These are phyloP conservation scores for Pholiota microspora DNA, from an alignment of 768 basidiomycete genomes.

Conservation along the genomic window DNA sequence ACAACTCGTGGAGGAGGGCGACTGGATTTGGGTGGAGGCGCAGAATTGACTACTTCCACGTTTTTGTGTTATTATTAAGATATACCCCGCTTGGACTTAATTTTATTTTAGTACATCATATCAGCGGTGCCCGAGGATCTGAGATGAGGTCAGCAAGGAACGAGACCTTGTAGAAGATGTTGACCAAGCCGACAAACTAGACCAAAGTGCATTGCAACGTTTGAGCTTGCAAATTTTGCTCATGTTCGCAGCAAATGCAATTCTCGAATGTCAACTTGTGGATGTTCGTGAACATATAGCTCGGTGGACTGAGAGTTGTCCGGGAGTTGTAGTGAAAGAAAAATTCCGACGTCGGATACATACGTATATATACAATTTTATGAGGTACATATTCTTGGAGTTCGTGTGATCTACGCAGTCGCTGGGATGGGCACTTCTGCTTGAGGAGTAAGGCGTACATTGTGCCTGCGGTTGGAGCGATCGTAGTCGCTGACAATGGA, in stretches of 20 bases:
- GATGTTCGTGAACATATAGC: too few relatives aligned
- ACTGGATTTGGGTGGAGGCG: constrained; percentile 4
- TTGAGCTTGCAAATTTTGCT: too few relatives aligned
- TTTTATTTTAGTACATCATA: not conserved
- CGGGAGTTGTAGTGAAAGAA: too few relatives aligned
- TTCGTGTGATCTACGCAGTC: not conserved
- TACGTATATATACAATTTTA: constrained; percentile 13
- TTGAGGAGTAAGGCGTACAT: not conserved
- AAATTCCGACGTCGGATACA: too few relatives aligned
- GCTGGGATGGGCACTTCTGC: not conserved
- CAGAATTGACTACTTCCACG: not conserved
- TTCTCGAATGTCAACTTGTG: too few relatives aligned
- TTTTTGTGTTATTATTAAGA: not conserved
- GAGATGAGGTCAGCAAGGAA: too few relatives aligned
- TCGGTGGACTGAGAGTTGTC: too few relatives aligned
- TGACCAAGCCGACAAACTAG: too few relatives aligned
- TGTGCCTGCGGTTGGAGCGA: not conserved
- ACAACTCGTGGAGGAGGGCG: not conserved
- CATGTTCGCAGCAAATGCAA: too few relatives aligned
- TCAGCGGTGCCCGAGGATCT: not conserved
- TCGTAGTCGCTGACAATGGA: not conserved
- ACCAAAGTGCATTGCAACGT: too few relatives aligned
- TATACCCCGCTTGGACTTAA: not conserved
- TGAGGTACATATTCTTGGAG: too few relatives aligned
- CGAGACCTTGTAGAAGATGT: too few relatives aligned